Percentiles rank a stretch among this genome's conserved stretches.
phyloP scores from a whole-genome alignment of 2,329 filamentous ascomycete genomes.

The Byssoonygena ceratinophila region DNA sequence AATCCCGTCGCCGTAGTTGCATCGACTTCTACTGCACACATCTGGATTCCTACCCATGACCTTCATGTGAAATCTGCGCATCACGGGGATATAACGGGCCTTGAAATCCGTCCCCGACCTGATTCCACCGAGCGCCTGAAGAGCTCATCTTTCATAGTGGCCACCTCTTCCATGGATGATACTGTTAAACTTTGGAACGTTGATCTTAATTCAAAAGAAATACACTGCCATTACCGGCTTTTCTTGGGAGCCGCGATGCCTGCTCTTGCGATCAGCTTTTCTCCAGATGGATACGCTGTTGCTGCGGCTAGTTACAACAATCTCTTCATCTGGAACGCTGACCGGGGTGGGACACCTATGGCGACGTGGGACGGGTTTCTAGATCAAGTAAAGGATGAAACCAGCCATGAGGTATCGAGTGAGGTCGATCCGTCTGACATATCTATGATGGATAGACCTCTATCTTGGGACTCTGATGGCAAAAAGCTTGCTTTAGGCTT shows the following conservation, averaged over 20 bases:
- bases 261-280: slow-evolving; percentile 36
- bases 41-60: slow-evolving; percentile 40
- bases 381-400: slow-evolving; percentile 27
- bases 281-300: slow-evolving; percentile 39
- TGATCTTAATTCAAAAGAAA: slow-evolving; percentile 29
- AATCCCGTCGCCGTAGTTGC: slow-evolving; percentile 32
- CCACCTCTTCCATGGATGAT: slow-evolving; percentile 38
- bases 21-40: slow-evolving; percentile 25
- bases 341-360: slow-evolving; percentile 35
- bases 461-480: slow-evolving; percentile 46
- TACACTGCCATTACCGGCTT: slow-evolving; percentile 30
- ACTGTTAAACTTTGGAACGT: slow-evolving; percentile 38
- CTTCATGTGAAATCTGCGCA: slow-evolving; percentile 32
- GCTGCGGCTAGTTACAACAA: slow-evolving; percentile 36
- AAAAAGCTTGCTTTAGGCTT: slow-evolving; percentile 43
- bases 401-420: slow-evolving; percentile 25
- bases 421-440: slow-evolving; percentile 2
- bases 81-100: slow-evolving; percentile 34
- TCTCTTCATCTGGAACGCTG: slow-evolving; percentile 40
- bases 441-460: slow-evolving; percentile 29
- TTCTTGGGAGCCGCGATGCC: slow-evolving; percentile 29
- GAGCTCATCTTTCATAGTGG: slow-evolving; percentile 28
- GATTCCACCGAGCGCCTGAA: slow-evolving; percentile 19
- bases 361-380: slow-evolving; percentile 33
- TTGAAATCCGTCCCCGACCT: slow-evolving; percentile 33